Evolutionary conservation across 768 basidiomycete species (phyloP).

Genomic region (Plicaturopsis crispa): DNA sequence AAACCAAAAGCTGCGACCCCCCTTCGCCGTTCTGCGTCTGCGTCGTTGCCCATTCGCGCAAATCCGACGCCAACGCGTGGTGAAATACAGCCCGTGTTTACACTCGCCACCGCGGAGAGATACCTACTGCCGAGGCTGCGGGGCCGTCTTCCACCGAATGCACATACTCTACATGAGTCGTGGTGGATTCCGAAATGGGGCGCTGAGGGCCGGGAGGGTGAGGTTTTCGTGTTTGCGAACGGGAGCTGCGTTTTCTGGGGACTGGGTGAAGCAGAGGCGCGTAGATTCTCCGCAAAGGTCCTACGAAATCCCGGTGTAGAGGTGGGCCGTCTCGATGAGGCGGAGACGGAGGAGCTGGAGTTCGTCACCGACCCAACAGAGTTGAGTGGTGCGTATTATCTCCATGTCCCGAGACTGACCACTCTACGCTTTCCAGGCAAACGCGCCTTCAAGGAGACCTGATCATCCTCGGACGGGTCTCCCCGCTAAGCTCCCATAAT

Average conservation of each 20-base stretch:
- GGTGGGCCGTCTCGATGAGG: conserved; percentile 53
- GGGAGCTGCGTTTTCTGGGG: conserved; percentile 93
- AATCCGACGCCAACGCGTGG: conserved; percentile 84
- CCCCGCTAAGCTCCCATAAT: conserved; percentile 44
- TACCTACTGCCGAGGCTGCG: conserved; percentile 65
- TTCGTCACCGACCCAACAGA: conserved; percentile 88
- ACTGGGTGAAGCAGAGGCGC: conserved; percentile 66
- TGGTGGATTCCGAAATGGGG: conserved; percentile 78
- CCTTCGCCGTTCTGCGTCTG: conserved; percentile 76
- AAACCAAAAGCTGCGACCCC: conserved; percentile 82
- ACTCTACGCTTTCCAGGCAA: conserved; percentile 35
- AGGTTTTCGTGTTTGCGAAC: conserved; percentile 83
- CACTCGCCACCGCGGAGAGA: conserved; percentile 80
- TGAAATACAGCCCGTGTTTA: conserved; percentile 72
- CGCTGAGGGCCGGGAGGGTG: conserved; percentile 51
- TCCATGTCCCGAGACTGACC: conserved; percentile 6
- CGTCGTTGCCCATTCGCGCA: conserved; percentile 77
- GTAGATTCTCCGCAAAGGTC: conserved; percentile 56
- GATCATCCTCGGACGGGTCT: conserved; percentile 75
- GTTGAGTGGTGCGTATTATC: conserved; percentile 36
- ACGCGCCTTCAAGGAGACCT: conserved; percentile 89
- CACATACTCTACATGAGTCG: conserved; percentile 63
- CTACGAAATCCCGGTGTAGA: conserved; percentile 51
- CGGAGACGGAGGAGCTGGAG: conserved; percentile 87
- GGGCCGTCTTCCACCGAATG: conserved; percentile 38